Conservation (phyloP, 2,329 filamentous ascomycete species). For the Didymella segeticola region DNA sequence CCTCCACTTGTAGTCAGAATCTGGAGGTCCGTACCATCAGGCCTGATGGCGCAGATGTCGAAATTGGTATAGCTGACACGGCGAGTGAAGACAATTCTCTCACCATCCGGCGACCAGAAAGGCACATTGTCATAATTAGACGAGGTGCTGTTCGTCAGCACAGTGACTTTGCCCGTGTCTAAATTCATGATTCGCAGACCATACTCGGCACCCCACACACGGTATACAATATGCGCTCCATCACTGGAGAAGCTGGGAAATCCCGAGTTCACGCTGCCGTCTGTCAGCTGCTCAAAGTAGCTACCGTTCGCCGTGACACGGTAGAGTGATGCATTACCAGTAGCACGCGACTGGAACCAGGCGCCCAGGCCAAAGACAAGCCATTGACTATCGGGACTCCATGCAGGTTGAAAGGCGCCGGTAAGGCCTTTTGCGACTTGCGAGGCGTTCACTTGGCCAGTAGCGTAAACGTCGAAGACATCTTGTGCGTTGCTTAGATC, state of each 20-base stretch:
- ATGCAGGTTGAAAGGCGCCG: too few relatives aligned
- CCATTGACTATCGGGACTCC: too few relatives aligned
- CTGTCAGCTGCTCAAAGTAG: slow-evolving; percentile 43
- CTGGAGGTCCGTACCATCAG: slow-evolving; percentile 50
- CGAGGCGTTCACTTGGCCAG: slow-evolving; percentile 23
- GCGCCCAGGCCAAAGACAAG: slow-evolving; percentile 51
- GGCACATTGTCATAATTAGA: slow-evolving; percentile 47
- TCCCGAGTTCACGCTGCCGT: slow-evolving; percentile 47
- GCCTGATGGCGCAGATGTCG: slow-evolving; percentile 52
- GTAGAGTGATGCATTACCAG: too few relatives aligned
- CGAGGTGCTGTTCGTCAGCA: slow-evolving; percentile 45
- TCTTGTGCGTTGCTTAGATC: slow-evolving; percentile 33
- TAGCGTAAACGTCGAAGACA: slow-evolving; percentile 34
- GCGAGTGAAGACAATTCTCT: slow-evolving; percentile 51
- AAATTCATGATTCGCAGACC: slow-evolving; percentile 47
- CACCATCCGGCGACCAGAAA: slow-evolving; percentile 50
- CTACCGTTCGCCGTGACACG: too few relatives aligned
- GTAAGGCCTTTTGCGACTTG: too few relatives aligned
- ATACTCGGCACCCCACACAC: too few relatives aligned
- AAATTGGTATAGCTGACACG: slow-evolving; percentile 45
- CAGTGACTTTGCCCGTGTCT: slow-evolving; percentile 27
- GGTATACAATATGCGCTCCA: slow-evolving; percentile 48
- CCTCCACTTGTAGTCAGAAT: slow-evolving; percentile 45
- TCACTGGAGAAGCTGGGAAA: slow-evolving; percentile 52
- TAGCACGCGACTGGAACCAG: slow-evolving; percentile 54